These are phyloP conservation scores for Cyberlindnera maritima DNA, from an alignment of 805 yeast genomes.

Conservation along the genomic window DNA sequence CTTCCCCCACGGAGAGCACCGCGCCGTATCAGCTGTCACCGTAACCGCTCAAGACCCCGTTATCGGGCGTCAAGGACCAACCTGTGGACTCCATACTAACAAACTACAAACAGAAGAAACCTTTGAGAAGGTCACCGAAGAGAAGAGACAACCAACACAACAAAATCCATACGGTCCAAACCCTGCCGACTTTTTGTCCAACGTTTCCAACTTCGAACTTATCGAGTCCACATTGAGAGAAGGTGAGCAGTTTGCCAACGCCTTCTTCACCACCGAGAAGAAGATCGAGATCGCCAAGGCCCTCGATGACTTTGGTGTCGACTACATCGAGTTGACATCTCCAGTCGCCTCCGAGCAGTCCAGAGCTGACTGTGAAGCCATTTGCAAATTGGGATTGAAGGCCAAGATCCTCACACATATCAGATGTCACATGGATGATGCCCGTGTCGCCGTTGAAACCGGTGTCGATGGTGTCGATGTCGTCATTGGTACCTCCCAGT, in stretches of 20 bases:
- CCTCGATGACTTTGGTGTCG: conserved; percentile 95
- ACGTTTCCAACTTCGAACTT: conserved; percentile 83
- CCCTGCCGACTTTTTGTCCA: conserved; percentile 88
- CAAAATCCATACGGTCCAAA: conserved; percentile 92
- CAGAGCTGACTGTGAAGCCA: conserved; percentile 92
- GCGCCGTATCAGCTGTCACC: too few relatives aligned
- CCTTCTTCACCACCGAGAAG: conserved; percentile 91
- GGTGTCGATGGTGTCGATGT: conserved; percentile 99
- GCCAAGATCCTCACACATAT: conserved; percentile 96
- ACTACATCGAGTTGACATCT: conserved; percentile 94
- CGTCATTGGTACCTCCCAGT: conserved; percentile 95
- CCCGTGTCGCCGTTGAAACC: conserved; percentile 93
- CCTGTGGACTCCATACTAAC: conserved; percentile 11
- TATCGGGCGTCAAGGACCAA: too few relatives aligned
- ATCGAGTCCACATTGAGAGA: conserved; percentile 96
- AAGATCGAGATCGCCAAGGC: conserved; percentile 97
- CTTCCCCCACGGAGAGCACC: too few relatives aligned
- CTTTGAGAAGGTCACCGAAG: conserved; percentile 48
- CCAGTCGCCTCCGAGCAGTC: conserved; percentile 98
- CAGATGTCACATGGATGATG: conserved; percentile 99
- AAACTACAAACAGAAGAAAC: conserved; percentile 7
- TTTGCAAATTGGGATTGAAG: conserved; percentile 93
- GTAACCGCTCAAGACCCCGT: too few relatives aligned
- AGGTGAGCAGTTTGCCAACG: conserved; percentile 98
- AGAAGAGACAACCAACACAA: conserved; percentile 32